A percentile compares a stretch with the other conserved stretches of the same genome.
These are phyloP conservation scores for Aspergillus sclerotiicarbonarius DNA, from an alignment of 495 filamentous ascomycete species.

Conservation along the genomic window DNA sequence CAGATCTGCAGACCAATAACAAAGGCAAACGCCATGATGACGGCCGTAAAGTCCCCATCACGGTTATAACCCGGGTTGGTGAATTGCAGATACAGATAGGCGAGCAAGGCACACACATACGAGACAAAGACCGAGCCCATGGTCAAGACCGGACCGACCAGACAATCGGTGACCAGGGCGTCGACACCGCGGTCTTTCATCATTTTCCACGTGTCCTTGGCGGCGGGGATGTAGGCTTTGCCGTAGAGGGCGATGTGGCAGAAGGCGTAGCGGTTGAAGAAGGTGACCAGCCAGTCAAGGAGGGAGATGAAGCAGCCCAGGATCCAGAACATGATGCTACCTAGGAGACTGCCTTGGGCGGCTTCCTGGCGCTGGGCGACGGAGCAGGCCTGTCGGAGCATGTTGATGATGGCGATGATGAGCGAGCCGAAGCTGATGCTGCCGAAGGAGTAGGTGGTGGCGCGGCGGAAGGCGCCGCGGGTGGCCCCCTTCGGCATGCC, in stretches of 20 bases:
- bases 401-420: constrained; percentile 83
- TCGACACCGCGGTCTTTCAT: constrained; percentile 90
- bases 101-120: constrained; percentile 75
- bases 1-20: constrained; percentile 83
- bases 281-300: constrained; percentile 78
- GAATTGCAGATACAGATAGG: constrained; percentile 80
- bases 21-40: constrained; percentile 81
- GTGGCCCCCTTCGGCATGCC: constrained; percentile 73
- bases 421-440: constrained; percentile 84
- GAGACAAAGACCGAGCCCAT: constrained; percentile 83
- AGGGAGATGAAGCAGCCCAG: constrained; percentile 73
- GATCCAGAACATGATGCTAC: constrained; percentile 64
- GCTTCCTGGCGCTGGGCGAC: constrained; percentile 65
- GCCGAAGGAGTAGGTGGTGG: constrained; percentile 87
- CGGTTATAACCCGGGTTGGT: constrained; percentile 77
- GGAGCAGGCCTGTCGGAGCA: constrained; percentile 72
- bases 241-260: constrained; percentile 90
- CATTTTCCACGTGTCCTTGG: constrained; percentile 87
- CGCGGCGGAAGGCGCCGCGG: constrained; percentile 66
- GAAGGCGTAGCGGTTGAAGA: constrained; percentile 77
- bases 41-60: constrained; percentile 65
- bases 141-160: constrained; percentile 84
- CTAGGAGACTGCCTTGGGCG: constrained; percentile 65
- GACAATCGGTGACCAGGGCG: constrained; percentile 83
- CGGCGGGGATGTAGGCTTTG: constrained; percentile 77